Evolutionary conservation across 768 basidiomycete genomes (phyloP).

Genomic region (Lactarius vividus): DNA sequence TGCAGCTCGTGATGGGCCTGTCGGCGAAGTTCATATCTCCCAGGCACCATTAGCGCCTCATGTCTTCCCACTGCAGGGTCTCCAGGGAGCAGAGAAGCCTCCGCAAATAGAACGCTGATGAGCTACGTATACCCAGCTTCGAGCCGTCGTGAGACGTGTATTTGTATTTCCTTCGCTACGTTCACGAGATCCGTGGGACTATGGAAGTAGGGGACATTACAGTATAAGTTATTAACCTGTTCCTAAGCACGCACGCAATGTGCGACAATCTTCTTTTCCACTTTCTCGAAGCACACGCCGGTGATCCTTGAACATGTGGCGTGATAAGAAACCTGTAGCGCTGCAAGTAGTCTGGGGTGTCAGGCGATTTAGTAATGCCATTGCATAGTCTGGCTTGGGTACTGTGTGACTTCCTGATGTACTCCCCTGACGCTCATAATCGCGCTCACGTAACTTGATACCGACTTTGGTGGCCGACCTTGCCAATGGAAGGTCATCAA

Average conservation of each 20-base stretch:
- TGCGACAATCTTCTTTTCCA: neutral
- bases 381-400: neutral
- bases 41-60: too few relatives aligned
- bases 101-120: too few relatives aligned
- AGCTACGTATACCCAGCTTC: too few relatives aligned
- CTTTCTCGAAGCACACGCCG: neutral
- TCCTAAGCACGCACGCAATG: neutral
- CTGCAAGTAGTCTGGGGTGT: too few relatives aligned
- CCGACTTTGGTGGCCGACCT: neutral
- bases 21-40: neutral
- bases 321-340: too few relatives aligned
- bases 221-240: neutral
- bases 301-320: too few relatives aligned
- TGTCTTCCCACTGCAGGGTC: neutral
- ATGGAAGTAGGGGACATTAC: neutral
- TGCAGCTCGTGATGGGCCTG: neutral
- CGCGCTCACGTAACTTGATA: neutral
- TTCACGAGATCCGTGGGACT: neutral
- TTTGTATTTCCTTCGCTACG: neutral
- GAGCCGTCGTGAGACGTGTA: neutral
- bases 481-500: neutral
- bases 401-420: neutral
- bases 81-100: too few relatives aligned
- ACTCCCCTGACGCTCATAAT: neutral
- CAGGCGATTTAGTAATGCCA: neutral